Evolutionary conservation across 2,329 filamentous ascomycete genomes (phyloP).

Genomic region (Plenodomus biglobosus): DNA sequence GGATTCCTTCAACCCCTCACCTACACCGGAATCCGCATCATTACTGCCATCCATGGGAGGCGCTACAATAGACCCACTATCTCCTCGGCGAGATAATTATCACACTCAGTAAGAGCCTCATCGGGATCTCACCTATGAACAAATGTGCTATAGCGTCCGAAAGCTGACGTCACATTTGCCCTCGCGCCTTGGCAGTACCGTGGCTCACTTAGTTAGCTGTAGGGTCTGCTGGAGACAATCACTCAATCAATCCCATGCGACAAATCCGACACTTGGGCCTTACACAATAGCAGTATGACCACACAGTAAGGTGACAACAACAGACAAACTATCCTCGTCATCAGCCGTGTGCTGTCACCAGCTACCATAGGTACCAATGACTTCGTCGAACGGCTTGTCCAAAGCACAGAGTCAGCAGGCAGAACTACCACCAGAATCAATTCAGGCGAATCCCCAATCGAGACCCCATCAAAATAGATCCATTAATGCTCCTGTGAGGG

Average conservation of each 20-base stretch:
- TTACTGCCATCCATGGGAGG: slow-evolving; percentile 4
- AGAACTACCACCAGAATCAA: slow-evolving; percentile 12
- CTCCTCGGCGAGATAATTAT: slow-evolving; percentile 16
- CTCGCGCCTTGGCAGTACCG: too few relatives aligned
- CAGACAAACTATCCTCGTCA: slow-evolving; percentile 20
- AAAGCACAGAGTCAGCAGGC: slow-evolving; percentile 20
- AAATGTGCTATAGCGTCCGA: too few relatives aligned
- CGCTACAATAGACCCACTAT: slow-evolving; percentile 34
- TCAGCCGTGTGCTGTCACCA: slow-evolving; percentile 8
- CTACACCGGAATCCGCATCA: slow-evolving; percentile 9
- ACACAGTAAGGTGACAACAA: slow-evolving; percentile 22
- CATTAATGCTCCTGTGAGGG: neutral
- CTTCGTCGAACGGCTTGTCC: slow-evolving; percentile 4
- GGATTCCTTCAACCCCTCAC: slow-evolving; percentile 19
- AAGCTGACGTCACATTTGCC: too few relatives aligned
- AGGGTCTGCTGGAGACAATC: too few relatives aligned
- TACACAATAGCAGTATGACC: too few relatives aligned
- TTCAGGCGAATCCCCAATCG: slow-evolving; percentile 18
- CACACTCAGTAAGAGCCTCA: slow-evolving; percentile 19
- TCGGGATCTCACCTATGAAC: slow-evolving; percentile 18
- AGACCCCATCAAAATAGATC: neutral
- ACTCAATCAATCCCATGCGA: too few relatives aligned
- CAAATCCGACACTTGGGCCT: too few relatives aligned
- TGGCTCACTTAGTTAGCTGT: too few relatives aligned
- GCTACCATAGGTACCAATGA: neutral